Percentiles rank a stretch among this genome's conserved stretches.
Conservation (phyloP, 495 filamentous ascomycete genomes). For the Tuber melanosporum region DNA sequence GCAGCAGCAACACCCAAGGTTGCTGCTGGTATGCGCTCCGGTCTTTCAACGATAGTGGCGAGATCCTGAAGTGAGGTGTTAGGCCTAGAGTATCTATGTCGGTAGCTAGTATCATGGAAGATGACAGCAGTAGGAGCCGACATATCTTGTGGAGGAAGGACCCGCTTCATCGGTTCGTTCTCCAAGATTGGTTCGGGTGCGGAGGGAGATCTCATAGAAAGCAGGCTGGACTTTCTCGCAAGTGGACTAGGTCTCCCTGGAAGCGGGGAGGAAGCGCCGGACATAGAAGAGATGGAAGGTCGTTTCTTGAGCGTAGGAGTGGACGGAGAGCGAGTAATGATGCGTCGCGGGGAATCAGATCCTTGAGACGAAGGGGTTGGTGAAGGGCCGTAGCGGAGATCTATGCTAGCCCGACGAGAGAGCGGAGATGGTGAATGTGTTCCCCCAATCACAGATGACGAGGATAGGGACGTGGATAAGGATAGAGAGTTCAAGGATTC, state of each 20-base stretch:
- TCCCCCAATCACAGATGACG: slow-evolving; percentile 8
- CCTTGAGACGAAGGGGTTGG: slow-evolving; percentile 33
- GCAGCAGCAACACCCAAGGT: slow-evolving; percentile 76
- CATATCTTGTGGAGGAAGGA: slow-evolving; percentile 31
- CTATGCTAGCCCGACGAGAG: slow-evolving; percentile 35
- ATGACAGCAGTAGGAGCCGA: slow-evolving; percentile 68
- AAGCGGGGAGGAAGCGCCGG: slow-evolving; percentile 9
- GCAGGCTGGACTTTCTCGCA: slow-evolving; percentile 25
- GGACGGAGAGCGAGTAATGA: slow-evolving; percentile 33
- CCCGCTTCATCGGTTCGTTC: slow-evolving; percentile 22
- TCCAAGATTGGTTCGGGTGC: slow-evolving; percentile 24
- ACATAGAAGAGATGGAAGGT: slow-evolving; percentile 36
- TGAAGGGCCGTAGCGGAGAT: slow-evolving; percentile 28
- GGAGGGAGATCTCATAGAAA: slow-evolving; percentile 35
- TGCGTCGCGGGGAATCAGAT: slow-evolving; percentile 27
- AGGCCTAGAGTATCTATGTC: slow-evolving; percentile 81
- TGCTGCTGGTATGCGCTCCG: slow-evolving; percentile 81
- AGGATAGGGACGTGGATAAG: slow-evolving; percentile 17
- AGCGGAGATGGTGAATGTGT: slow-evolving; percentile 20
- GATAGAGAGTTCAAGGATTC: slow-evolving; percentile 31
- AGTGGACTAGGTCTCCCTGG: slow-evolving; percentile 20
- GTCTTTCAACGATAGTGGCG: slow-evolving; percentile 76
- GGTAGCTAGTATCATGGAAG: slow-evolving; percentile 87
- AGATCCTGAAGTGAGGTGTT: slow-evolving; percentile 60
- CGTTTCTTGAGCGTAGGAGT: slow-evolving; percentile 39